Percentiles rank a stretch among this genome's conserved stretches.
These are phyloP conservation scores for Xylaria hypoxylon DNA, from an alignment of 2,329 filamentous ascomycete species.

Conservation along the genomic window DNA sequence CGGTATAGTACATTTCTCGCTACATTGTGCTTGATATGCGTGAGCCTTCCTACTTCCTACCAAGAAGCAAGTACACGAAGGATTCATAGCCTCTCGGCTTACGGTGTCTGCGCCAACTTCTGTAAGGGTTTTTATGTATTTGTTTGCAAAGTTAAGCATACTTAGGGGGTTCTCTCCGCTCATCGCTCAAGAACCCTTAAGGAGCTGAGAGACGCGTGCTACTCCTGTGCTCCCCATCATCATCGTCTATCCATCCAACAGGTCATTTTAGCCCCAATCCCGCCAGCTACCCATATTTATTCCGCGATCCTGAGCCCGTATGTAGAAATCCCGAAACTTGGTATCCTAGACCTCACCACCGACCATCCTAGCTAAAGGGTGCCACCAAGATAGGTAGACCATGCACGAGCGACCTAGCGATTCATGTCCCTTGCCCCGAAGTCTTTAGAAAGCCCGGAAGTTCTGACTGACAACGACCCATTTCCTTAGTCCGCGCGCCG, in stretches of 20 bases:
- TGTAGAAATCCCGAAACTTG: background rate
- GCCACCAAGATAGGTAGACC: background rate
- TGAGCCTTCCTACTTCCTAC: background rate
- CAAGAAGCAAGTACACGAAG: background rate
- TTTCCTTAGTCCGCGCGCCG: slow-evolving; percentile 63
- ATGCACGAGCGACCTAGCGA: background rate
- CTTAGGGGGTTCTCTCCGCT: no score
- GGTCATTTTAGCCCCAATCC: background rate
- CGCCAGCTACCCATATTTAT: background rate
- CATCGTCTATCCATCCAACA: background rate
- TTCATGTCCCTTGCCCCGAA: background rate
- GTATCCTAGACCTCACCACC: background rate
- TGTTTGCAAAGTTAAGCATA: no score
- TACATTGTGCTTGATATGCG: background rate
- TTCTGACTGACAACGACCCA: slow-evolving; percentile 80
- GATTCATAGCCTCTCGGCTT: background rate
- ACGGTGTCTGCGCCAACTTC: background rate
- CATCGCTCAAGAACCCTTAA: background rate
- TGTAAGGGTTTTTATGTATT: no score
- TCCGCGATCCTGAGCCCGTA: background rate
- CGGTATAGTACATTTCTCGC: background rate
- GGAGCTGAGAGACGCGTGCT: background rate
- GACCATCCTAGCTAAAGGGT: background rate
- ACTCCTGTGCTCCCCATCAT: background rate
- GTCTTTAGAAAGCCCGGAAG: slow-evolving; percentile 66